Evolutionary conservation across 1,284 basidiomycete genomes (phyloP).

Genomic region (Melampsora americana): DNA sequence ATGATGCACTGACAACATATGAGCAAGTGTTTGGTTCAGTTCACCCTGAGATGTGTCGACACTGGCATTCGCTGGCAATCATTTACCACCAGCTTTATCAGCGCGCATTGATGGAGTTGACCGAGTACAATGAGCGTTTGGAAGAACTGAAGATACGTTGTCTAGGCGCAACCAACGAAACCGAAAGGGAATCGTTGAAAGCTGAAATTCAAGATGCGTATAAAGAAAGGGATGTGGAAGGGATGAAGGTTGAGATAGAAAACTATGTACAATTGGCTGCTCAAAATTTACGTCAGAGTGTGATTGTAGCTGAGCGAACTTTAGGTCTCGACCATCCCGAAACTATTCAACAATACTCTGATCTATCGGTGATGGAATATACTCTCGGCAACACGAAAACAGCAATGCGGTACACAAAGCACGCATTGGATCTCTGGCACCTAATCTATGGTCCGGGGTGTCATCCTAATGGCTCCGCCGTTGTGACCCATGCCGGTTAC

Average conservation of each 20-base stretch:
- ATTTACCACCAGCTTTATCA: constrained; percentile 47
- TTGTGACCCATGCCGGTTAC: constrained; percentile 42
- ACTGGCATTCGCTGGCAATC: constrained; percentile 47
- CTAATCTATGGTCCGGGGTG: constrained; percentile 58
- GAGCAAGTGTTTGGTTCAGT: constrained; percentile 62
- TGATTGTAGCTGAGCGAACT: constrained; percentile 61
- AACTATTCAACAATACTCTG: constrained; percentile 61
- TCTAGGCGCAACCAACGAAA: constrained; percentile 42
- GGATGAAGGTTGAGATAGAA: constrained; percentile 48
- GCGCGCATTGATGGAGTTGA: constrained; percentile 45
- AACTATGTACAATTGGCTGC: constrained; percentile 57
- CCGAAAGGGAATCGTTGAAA: constrained; percentile 44
- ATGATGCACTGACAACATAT: constrained; percentile 60
- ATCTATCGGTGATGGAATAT: constrained; percentile 60
- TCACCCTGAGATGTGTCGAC: constrained; percentile 60
- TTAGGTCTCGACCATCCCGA: constrained; percentile 60
- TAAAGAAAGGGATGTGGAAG: constrained; percentile 45
- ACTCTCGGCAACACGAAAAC: constrained; percentile 57
- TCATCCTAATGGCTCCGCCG: constrained; percentile 40
- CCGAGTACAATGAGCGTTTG: constrained; percentile 45
- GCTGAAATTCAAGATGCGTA: constrained; percentile 43
- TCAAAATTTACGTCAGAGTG: constrained; percentile 60
- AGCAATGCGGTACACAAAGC: constrained; percentile 57
- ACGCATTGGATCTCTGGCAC: constrained; percentile 59
- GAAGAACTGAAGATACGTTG: constrained; percentile 38